Evolutionary conservation across 2,329 filamentous ascomycete genomes (phyloP), one percentile per base, ranked within the genome.

Genomic region (Botrytis fabae): DNA sequence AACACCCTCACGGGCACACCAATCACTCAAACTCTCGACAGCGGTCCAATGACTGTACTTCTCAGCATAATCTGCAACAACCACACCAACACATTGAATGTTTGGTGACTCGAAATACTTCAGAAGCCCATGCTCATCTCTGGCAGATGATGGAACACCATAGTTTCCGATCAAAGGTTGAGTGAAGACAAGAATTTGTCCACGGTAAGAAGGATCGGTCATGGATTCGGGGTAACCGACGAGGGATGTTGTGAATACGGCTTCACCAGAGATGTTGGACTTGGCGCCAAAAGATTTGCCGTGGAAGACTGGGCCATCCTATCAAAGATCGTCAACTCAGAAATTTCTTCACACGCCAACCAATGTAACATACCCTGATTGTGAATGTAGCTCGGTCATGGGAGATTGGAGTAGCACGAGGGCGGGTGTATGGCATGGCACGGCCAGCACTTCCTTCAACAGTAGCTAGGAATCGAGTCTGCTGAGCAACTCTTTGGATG

Each of bases 1-100:
- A 51, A 99, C 92, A 78, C 96, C 96, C 85, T 98, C 96, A 74
- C 95, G 92, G 78, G 95, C 93, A 84, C 96, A 99, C 96, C 96
- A 99, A 79, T 97, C 88, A 77, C 92, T 88, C 80, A 99, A 85
- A 80, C 93, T 95, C 88, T 99, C 94, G 18, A 99, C 95, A 51
- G 96, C 96, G 75, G 96, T 98, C 96, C 96, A 99, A 82, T 99
- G 96, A 84, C 94, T 97, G 88, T 98, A 98, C 82, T 95, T 89
- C 82, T 93, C 87, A 62, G 96, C 95, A 76, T 95, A 94, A 82
- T 99, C 96, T 79, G 95, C 94, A 71, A 99, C 96, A 64, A 99
- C 95, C 69, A 99, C 92, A 83, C 95, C 96, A 75, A 93, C 93
- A 74, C 95, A 97, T 86, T 99, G 96, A 77, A 99, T 95, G 84